These are phyloP conservation scores for Astrothelium macrocarpum DNA, from an alignment of 495 filamentous ascomycete species.

Conservation along the genomic window DNA sequence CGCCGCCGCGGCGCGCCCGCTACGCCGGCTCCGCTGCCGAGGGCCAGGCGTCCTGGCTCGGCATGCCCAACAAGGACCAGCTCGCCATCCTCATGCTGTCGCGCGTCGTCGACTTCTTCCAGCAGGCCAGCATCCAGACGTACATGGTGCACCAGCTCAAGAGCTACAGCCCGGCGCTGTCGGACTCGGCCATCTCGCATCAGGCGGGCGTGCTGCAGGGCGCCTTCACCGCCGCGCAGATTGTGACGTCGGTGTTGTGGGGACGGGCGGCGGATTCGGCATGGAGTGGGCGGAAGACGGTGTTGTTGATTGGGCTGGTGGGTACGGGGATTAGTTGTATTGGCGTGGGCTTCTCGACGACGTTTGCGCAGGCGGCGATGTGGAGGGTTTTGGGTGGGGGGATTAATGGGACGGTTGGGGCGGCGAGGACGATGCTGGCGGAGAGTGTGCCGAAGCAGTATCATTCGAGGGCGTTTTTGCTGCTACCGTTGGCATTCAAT, in stretches of 20 bases:
- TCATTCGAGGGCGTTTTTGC: conserved; percentile 27
- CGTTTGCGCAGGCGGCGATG: conserved; percentile 23
- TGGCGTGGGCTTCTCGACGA: conserved; percentile 25
- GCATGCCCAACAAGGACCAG: conserved; percentile 36
- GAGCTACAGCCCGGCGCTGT: conserved; percentile 27
- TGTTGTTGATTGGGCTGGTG: conserved; percentile 26
- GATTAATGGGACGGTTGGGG: conserved; percentile 29
- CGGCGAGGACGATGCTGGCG: conserved; percentile 27
- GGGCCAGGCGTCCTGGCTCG: conserved; percentile 20
- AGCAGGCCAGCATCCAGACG: conserved; percentile 37
- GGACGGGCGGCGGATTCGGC: conserved; percentile 25
- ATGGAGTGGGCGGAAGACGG: conserved; percentile 24
- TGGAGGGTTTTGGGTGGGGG: conserved; percentile 27
- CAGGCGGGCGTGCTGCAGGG: conserved; percentile 28
- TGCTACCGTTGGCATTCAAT: conserved; percentile 29
- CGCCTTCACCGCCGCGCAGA: conserved; percentile 28
- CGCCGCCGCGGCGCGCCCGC: conserved; percentile 3
- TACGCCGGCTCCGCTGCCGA: background rate
- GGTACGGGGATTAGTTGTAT: conserved; percentile 26
- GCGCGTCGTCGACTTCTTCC: conserved; percentile 43
- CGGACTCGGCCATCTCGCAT: conserved; percentile 23
- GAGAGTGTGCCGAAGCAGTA: conserved; percentile 24
- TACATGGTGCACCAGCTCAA: conserved; percentile 56
- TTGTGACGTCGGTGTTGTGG: conserved; percentile 27
- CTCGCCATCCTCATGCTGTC: conserved; percentile 38